Percentiles rank a stretch among this genome's conserved stretches.
Conservation (phyloP, 75 land plant species). For the Pinus albicaulis region DNA sequence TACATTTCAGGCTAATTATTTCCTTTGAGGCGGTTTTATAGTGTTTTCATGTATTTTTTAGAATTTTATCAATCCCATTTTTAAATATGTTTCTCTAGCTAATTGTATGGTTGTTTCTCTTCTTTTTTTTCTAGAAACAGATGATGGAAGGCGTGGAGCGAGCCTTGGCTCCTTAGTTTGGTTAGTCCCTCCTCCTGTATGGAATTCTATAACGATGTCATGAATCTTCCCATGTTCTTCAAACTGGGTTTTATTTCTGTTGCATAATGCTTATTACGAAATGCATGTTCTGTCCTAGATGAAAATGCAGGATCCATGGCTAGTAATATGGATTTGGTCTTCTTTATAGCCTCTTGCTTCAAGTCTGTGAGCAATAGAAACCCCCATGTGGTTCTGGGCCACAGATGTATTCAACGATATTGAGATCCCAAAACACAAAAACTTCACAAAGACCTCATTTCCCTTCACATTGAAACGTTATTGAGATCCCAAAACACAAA, state of each 20-base stretch:
- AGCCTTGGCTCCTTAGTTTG: constrained; percentile 36
- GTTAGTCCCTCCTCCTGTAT: constrained; percentile 10
- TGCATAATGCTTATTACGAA: constrained; percentile 36
- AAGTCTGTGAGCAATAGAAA: constrained; percentile 26
- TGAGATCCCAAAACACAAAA: constrained; percentile 74
- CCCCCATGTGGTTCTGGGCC: constrained; percentile 23
- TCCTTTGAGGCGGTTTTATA: no score
- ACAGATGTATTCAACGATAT: constrained; percentile 37
- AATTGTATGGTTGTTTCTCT: no score
- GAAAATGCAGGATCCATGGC: constrained; percentile 1
- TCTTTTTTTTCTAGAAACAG: no score
- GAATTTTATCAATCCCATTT: no score
- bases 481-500: constrained; percentile 57
- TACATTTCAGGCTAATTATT: no score
- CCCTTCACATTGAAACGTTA: constrained; percentile 27
- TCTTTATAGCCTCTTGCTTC: constrained; percentile 31
- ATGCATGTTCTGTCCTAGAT: constrained; percentile 46
- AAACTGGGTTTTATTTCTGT: constrained; percentile 54
- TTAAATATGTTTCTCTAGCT: no score
- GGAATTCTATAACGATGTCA: constrained; percentile 49
- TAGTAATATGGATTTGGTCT: constrained; percentile 11
- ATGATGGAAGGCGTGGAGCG: background rate
- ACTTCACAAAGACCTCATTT: constrained; percentile 26
- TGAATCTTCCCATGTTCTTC: constrained; percentile 42
- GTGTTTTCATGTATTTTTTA: no score